A percentile compares a stretch with the other conserved stretches of the same genome.
phyloP scores from a whole-genome alignment of 1,284 basidiomycete genomes.

The Tilletiopsis washingtonensis region DNA sequence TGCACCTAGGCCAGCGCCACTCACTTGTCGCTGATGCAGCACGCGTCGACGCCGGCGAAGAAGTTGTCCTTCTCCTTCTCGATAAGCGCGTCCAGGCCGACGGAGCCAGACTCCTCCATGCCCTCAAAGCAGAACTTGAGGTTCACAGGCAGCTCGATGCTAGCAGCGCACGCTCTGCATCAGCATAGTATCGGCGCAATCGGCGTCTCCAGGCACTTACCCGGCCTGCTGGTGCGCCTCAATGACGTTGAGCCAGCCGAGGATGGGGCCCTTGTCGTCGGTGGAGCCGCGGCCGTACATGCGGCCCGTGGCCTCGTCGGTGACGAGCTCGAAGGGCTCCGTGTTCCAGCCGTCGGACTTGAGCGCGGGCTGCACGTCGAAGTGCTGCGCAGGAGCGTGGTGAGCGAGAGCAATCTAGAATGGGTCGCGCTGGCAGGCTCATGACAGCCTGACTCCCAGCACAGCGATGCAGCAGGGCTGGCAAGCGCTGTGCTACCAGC shows the following conservation, averaged over 20 bases:
- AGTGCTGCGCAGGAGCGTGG: slow-evolving; percentile 26
- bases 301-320: slow-evolving; percentile 61
- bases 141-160: slow-evolving; percentile 79
- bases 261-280: slow-evolving; percentile 45
- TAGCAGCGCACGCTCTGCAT: slow-evolving; percentile 29
- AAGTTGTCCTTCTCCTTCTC: slow-evolving; percentile 69
- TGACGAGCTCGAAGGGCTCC: slow-evolving; percentile 75
- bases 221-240: slow-evolving; percentile 71
- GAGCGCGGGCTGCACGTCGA: slow-evolving; percentile 51
- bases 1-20: not conserved
- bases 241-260: slow-evolving; percentile 91
- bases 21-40: slow-evolving; percentile 65
- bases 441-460: not conserved
- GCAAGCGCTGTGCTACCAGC: too few species aligned
- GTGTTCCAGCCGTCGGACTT: slow-evolving; percentile 73
- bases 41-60: slow-evolving; percentile 85
- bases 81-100: slow-evolving; percentile 87
- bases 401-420: not conserved
- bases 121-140: slow-evolving; percentile 88
- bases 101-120: slow-evolving; percentile 95
- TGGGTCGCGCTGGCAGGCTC: too few species aligned
- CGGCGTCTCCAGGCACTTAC: not conserved
- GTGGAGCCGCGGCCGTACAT: slow-evolving; percentile 68
- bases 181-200: too few species aligned
- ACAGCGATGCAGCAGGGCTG: not conserved